phyloP scores from a whole-genome alignment of 345 rosid genomes.

The Pugionium cornutum region DNA sequence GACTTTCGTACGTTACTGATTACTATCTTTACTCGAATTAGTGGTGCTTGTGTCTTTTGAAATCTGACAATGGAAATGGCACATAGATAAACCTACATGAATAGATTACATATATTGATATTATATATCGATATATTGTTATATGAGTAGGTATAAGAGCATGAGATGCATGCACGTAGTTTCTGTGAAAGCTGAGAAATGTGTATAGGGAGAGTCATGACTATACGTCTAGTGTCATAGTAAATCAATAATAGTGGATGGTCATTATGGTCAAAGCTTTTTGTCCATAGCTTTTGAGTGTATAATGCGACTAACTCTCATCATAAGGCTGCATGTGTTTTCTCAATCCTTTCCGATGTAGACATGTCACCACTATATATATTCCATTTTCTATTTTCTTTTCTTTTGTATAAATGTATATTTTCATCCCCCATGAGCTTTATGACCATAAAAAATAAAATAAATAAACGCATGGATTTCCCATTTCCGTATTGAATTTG shows the following conservation, averaged over 20 bases:
- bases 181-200: constrained; percentile 21
- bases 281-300: constrained; percentile 38
- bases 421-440: background rate
- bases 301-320: constrained; percentile 39
- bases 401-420: background rate
- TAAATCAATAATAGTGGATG: constrained; percentile 42
- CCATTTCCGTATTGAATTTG: background rate
- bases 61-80: constrained; percentile 28
- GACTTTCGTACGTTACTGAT: constrained; percentile 28
- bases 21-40: constrained; percentile 27
- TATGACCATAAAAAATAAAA: constrained; percentile 3
- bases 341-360: constrained; percentile 32
- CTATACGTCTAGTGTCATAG: constrained; percentile 36
- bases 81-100: constrained; percentile 16
- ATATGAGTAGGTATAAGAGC: constrained; percentile 1
- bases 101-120: background rate
- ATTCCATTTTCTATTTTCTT: background rate
- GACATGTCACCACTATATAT: constrained; percentile 29
- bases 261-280: constrained; percentile 36
- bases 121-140: background rate
- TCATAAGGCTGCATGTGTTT: constrained; percentile 42
- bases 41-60: constrained; percentile 31
- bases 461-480: too few relatives aligned
- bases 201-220: constrained; percentile 26
- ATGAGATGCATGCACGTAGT: constrained; percentile 31